Percentiles rank a stretch among this genome's conserved stretches.
Conservation (phyloP, 129 eudicot species). For the Scalesia atractyloides region DNA sequence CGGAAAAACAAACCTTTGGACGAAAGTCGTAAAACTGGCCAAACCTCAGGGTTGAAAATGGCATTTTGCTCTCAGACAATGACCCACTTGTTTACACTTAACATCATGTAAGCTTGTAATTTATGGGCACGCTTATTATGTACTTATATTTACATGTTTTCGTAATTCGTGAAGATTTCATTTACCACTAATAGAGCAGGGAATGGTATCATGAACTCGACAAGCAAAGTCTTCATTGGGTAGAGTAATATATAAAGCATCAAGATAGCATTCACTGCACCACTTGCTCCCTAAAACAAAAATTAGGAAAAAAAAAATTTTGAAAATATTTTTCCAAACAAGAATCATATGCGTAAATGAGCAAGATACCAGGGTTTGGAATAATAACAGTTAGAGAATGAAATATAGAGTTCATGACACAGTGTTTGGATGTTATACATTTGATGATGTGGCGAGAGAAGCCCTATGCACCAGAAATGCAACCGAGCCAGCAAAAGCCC, state of each 20-base stretch:
- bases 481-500: slow-evolving; percentile 76
- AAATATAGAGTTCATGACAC: background rate
- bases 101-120: background rate
- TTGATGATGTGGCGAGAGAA: slow-evolving; percentile 38
- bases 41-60: no score
- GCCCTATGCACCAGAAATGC: slow-evolving; percentile 67
- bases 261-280: slow-evolving; percentile 83
- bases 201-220: slow-evolving; percentile 60
- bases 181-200: slow-evolving; percentile 74
- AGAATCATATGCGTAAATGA: background rate
- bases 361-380: slow-evolving; percentile 53
- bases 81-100: background rate
- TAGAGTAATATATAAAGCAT: slow-evolving; percentile 60
- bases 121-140: background rate
- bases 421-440: slow-evolving; percentile 43
- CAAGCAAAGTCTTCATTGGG: slow-evolving; percentile 45
- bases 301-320: background rate
- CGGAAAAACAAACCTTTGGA: no score
- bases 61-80: no score
- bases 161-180: background rate
- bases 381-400: background rate
- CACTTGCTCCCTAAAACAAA: slow-evolving; percentile 64
- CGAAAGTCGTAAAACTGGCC: no score
- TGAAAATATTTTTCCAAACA: background rate
- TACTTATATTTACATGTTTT: background rate